Conservation (phyloP, 768 basidiomycete genomes). For the Pleurotus giganteus region DNA sequence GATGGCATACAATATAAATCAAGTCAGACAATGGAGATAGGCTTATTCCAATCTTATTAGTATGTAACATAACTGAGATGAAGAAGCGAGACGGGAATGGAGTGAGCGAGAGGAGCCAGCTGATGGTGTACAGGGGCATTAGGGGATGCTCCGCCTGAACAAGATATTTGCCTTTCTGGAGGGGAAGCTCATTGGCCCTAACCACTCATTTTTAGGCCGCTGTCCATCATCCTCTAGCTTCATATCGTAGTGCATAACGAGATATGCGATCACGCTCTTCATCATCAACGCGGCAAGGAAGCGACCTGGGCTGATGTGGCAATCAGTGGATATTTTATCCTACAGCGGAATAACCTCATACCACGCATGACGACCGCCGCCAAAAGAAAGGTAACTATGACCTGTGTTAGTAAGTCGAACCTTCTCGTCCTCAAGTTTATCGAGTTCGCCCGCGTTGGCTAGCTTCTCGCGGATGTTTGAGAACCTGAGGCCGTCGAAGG, state of each 20-base stretch:
- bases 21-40: no score
- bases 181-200: constrained; percentile 4
- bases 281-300: constrained; percentile 22
- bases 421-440: constrained; percentile 14
- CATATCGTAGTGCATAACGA: constrained; percentile 28
- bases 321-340: background rate
- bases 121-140: background rate
- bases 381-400: constrained; percentile 3
- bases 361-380: constrained; percentile 4
- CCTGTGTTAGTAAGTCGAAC: constrained; percentile 1
- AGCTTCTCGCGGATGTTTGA: constrained; percentile 1
- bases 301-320: constrained; percentile 14
- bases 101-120: no score
- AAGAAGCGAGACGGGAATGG: no score
- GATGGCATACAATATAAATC: no score
- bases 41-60: no score
- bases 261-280: constrained; percentile 33
- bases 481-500: constrained; percentile 3
- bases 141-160: background rate
- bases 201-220: background rate
- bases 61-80: no score
- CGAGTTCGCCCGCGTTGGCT: background rate
- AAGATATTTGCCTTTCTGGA: background rate
- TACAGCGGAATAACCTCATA: background rate
- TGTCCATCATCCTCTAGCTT: constrained; percentile 14